A percentile compares a stretch with the other conserved stretches of the same genome.
Evolutionary conservation across 441 rosid genomes (phyloP).

Genomic region (Eutrema salsugineum): DNA sequence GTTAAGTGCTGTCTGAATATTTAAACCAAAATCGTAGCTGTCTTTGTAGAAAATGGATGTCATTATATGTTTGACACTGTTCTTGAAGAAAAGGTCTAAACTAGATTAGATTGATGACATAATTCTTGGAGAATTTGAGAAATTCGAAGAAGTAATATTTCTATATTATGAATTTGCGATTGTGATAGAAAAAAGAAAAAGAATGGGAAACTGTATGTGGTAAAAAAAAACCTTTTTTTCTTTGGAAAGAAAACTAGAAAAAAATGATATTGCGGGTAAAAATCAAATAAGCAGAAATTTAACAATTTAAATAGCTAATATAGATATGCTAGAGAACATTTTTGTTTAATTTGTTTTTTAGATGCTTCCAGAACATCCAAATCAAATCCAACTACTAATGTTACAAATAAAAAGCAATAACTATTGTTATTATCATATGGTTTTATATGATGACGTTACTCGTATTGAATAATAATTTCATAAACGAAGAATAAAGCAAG

Average conservation of each 20-base stretch:
- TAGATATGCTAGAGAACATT: not conserved
- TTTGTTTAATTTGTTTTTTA: not conserved
- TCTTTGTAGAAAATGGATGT: slow-evolving; percentile 23
- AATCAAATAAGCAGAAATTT: not conserved
- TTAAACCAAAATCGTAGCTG: slow-evolving; percentile 10
- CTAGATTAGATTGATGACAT: not conserved
- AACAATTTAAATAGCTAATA: not conserved
- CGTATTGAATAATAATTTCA: not conserved
- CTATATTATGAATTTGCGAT: not conserved
- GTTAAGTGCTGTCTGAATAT: not conserved
- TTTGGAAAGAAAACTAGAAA: not conserved
- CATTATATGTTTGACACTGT: slow-evolving; percentile 27
- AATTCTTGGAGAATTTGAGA: too few species aligned
- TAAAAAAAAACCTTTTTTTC: not conserved
- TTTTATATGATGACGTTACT: not conserved
- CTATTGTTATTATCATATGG: not conserved
- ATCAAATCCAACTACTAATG: not conserved
- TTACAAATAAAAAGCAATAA: not conserved
- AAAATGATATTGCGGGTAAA: not conserved
- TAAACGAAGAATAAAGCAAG: not conserved
- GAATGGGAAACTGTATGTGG: not conserved
- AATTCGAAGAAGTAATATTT: not conserved
- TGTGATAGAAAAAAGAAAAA: not conserved
- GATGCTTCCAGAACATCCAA: not conserved
- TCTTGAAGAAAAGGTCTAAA: slow-evolving; percentile 4